Evolutionary conservation across 768 basidiomycete species (phyloP).

Genomic region (Cubamyces sp.): DNA sequence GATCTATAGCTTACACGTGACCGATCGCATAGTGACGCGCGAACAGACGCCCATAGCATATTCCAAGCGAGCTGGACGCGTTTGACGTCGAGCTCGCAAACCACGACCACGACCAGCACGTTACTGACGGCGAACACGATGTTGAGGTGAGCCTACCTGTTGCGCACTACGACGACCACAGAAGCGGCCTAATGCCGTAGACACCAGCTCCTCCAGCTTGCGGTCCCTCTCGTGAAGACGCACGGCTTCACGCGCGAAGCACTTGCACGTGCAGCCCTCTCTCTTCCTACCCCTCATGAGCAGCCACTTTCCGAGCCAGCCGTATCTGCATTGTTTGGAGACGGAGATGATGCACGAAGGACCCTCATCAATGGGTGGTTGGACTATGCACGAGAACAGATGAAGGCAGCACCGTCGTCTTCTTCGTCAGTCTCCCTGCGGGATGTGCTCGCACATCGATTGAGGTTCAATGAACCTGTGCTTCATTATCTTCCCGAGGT

Average conservation of each 20-base stretch:
- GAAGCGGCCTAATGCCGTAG: constrained; percentile 26
- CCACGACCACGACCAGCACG: constrained; percentile 57
- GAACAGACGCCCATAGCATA: constrained; percentile 14
- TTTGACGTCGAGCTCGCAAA: constrained; percentile 32
- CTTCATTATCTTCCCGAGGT: constrained; percentile 71
- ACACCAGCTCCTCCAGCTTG: constrained; percentile 54
- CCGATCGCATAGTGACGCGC: constrained; percentile 65
- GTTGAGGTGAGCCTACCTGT: constrained; percentile 4
- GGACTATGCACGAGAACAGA: constrained; percentile 60
- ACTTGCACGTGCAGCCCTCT: constrained; percentile 64
- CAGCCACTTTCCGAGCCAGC: constrained; percentile 71
- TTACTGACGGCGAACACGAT: constrained; percentile 45
- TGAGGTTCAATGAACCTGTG: constrained; percentile 71
- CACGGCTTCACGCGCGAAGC: constrained; percentile 79
- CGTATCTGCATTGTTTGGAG: constrained; percentile 74
- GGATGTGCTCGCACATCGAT: constrained; percentile 56
- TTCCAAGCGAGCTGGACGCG: constrained; percentile 1
- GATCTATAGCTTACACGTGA: constrained; percentile 39
- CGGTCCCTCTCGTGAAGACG: constrained; percentile 63
- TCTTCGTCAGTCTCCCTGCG: constrained; percentile 39
- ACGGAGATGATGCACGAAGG: constrained; percentile 64
- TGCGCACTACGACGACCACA: not conserved
- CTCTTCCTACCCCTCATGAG: constrained; percentile 52
- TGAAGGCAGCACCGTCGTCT: constrained; percentile 39
- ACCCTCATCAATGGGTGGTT: constrained; percentile 77